Conservation (phyloP, 2,329 filamentous ascomycete genomes). For the Aureobasidium subglaciale region DNA sequence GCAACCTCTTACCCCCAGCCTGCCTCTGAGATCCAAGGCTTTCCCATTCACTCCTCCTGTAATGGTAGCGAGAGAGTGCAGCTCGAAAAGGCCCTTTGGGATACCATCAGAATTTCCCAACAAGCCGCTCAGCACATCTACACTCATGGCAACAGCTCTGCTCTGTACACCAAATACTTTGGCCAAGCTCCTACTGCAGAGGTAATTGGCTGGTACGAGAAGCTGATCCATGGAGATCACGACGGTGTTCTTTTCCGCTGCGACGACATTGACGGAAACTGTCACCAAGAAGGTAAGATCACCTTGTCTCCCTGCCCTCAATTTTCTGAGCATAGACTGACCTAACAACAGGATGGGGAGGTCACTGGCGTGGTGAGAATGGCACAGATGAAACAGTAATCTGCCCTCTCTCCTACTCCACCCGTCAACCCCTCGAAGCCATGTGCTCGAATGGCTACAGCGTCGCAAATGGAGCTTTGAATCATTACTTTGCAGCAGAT, state of each 20-base stretch:
- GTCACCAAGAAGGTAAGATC: conserved; percentile 25
- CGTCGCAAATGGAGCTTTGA: conserved; percentile 49
- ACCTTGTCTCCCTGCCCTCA: neutral
- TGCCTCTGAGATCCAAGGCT: conserved; percentile 4
- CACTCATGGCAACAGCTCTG: conserved; percentile 49
- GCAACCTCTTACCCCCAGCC: conserved; percentile 12
- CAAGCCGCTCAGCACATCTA: conserved; percentile 59
- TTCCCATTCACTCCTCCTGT: conserved; percentile 57
- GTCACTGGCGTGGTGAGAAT: conserved; percentile 61
- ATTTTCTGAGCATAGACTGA: neutral
- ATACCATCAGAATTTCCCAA: conserved; percentile 50
- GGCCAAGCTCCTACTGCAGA: conserved; percentile 51
- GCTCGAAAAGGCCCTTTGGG: conserved; percentile 50
- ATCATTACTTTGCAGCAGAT: conserved; percentile 60
- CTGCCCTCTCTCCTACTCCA: conserved; percentile 55
- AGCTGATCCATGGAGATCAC: conserved; percentile 53
- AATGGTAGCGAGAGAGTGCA: conserved; percentile 55
- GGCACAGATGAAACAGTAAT: conserved; percentile 63
- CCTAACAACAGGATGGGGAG: conserved; percentile 49
- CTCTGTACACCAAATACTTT: conserved; percentile 60
- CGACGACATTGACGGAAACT: conserved; percentile 62
- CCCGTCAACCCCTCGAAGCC: conserved; percentile 50
- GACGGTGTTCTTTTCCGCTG: conserved; percentile 56
- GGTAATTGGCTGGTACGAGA: conserved; percentile 56
- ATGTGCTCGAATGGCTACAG: conserved; percentile 59